Evolutionary conservation across 441 rosid species (phyloP), one percentile per base, ranked within the genome.

Genomic region (Brassica hybrid): DNA sequence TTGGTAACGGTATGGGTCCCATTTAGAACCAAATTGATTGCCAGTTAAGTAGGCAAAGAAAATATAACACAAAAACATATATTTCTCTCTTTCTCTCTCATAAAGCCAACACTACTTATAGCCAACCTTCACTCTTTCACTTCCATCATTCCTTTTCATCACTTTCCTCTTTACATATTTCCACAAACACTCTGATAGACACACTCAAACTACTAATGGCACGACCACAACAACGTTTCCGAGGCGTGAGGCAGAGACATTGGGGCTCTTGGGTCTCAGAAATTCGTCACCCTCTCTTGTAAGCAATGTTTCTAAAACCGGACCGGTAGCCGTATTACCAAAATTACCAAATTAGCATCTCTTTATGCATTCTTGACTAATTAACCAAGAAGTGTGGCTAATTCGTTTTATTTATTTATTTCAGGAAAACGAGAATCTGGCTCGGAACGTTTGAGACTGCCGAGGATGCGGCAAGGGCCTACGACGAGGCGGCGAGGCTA

Each of bases 241-340:
- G 98, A 45, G 99, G 99, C 12, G 99, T 95, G 43, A 88, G 99
- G 69, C 99, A 95, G 50, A 87, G 99, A 81, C 99, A 93, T 76
- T 95, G 98, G 99, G 99, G 99, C 54, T 95, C 99, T 60, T 95
- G 99, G 99, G 99, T 95, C 10, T 95, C 99, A 19, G 99, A 95
- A 80, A 95, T 95, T 67, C 99, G 98, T 32, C 99, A 95, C 73
- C 99, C 98, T 67, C 71, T 95, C 65, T 71, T 95, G 99, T 95
- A 85, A 86, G 86, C 50, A 43, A 43, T 43, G 50, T 43, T 43
- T 43, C 4, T 3, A 11, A 43, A 43, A 43, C 50, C 50, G 50
- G 6, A 43, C 6, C 50, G 5, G n/a, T 43, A 43, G 4, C 50
- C 4, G n/a, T 43, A 11, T 4, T 56, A 17, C 17, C 12, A 27